Conservation (phyloP, 495 filamentous ascomycete genomes). For the Chaetomium tenue region DNA sequence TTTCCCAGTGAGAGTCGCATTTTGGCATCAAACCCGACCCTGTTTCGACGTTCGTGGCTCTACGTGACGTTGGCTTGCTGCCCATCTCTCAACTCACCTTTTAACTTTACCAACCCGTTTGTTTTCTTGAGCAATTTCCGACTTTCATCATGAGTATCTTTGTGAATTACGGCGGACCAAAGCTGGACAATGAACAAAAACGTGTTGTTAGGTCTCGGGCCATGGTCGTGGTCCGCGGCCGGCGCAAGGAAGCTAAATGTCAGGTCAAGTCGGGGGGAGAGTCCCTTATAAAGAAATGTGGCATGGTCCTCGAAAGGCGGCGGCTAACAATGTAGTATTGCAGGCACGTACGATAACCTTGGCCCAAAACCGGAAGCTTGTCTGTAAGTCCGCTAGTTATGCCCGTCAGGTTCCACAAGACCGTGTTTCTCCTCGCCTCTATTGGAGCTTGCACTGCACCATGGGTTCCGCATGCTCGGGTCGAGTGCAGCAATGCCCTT, state of each 20-base stretch:
- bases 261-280: not conserved
- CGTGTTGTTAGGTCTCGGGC: not conserved
- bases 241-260: not conserved
- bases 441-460: not conserved
- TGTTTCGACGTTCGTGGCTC: no score
- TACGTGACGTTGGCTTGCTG: no score
- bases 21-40: no score
- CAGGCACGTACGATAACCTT: not conserved
- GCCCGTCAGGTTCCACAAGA: not conserved
- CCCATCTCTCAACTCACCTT: no score
- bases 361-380: not conserved
- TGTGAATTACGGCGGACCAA: conserved; percentile 5
- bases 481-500: conserved; percentile 1
- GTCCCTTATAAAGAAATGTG: not conserved
- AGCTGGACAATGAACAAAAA: conserved; percentile 4
- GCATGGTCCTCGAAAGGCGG: not conserved
- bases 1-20: no score
- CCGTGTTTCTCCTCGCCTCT: not conserved
- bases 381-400: not conserved
- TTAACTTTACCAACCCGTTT: not conserved
- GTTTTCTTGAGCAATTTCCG: not conserved
- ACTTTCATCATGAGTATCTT: not conserved
- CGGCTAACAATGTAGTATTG: not conserved
- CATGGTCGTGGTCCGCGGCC: conserved; percentile 9
- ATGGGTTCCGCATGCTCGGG: not conserved